These are phyloP conservation scores for Emericellopsis terricola DNA, from an alignment of 495 filamentous ascomycete genomes.

Conservation along the genomic window DNA sequence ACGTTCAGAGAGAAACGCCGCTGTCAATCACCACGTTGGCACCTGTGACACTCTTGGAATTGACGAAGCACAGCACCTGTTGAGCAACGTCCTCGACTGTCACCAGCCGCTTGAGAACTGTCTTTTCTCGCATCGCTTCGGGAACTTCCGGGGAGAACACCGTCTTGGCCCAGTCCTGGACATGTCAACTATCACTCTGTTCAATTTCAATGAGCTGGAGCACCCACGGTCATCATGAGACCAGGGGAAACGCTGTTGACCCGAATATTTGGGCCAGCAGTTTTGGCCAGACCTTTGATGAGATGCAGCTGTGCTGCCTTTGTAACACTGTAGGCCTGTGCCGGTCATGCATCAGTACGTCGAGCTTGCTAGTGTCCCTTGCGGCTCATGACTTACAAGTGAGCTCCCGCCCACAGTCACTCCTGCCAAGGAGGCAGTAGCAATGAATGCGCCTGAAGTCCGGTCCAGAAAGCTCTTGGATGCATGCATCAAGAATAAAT, in stretches of 20 bases:
- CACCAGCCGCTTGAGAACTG: conserved; percentile 30
- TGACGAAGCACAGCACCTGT: conserved; percentile 24
- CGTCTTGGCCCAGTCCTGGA: conserved; percentile 32
- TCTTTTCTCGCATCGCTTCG: conserved; percentile 20
- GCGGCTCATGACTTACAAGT: conserved; percentile 18
- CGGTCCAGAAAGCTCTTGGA: conserved; percentile 25
- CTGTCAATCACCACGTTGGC: conserved; percentile 25
- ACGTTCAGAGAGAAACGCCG: conserved; percentile 12
- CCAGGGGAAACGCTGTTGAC: conserved; percentile 37
- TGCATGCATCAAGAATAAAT: conserved; percentile 35
- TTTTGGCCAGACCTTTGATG: conserved; percentile 28
- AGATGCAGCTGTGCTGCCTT: conserved; percentile 42
- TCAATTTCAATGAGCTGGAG: not conserved
- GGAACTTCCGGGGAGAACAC: conserved; percentile 25
- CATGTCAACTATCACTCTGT: conserved; percentile 4
- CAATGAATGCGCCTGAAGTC: conserved; percentile 32
- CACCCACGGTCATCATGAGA: conserved; percentile 26
- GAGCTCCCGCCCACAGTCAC: conserved; percentile 32
- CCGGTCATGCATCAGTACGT: too few relatives aligned
- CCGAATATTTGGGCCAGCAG: conserved; percentile 30
- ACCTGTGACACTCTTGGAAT: conserved; percentile 22
- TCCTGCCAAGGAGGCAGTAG: conserved; percentile 32
- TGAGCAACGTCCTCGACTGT: conserved; percentile 33
- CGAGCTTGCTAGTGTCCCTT: too few relatives aligned
- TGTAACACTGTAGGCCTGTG: conserved; percentile 28